These are phyloP conservation scores for Pseudopithomyces chartarum DNA, from an alignment of 2,329 filamentous ascomycete genomes.

Conservation along the genomic window DNA sequence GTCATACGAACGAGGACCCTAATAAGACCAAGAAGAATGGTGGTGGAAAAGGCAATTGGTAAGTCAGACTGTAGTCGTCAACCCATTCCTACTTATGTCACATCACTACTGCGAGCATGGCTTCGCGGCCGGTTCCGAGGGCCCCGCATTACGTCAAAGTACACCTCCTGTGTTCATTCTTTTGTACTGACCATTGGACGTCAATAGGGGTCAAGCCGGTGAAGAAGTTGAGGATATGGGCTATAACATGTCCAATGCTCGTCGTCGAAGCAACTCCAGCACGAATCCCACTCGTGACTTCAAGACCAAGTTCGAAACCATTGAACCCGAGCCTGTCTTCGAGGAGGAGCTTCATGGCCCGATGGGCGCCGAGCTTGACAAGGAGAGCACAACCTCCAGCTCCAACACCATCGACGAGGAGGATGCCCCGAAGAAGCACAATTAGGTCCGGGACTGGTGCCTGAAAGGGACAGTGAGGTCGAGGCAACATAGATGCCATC, in stretches of 20 bases:
- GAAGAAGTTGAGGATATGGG: slow-evolving; percentile 83
- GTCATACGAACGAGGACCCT: slow-evolving; percentile 79
- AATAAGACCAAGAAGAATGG: slow-evolving; percentile 98
- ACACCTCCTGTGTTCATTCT: not conserved
- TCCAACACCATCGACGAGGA: slow-evolving; percentile 66
- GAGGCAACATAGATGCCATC: slow-evolving; percentile 13
- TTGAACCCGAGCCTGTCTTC: slow-evolving; percentile 89
- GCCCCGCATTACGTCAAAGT: slow-evolving; percentile 16
- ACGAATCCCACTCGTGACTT: slow-evolving; percentile 74
- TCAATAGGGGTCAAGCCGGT: slow-evolving; percentile 75
- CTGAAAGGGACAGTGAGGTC: slow-evolving; percentile 17
- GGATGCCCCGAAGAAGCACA: slow-evolving; percentile 52
- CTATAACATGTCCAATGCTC: slow-evolving; percentile 83
- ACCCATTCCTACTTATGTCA: slow-evolving; percentile 2
- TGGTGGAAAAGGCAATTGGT: slow-evolving; percentile 93
- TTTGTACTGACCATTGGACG: slow-evolving; percentile 18
- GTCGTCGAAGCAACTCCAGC: slow-evolving; percentile 92
- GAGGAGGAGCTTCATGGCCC: slow-evolving; percentile 83
- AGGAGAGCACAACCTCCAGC: slow-evolving; percentile 58
- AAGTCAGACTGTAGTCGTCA: slow-evolving; percentile 45
- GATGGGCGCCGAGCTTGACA: slow-evolving; percentile 60
- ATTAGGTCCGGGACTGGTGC: slow-evolving; percentile 27
- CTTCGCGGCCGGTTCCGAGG: not conserved
- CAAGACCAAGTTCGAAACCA: slow-evolving; percentile 95
- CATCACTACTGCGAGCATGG: not conserved